A percentile compares a stretch with the other conserved stretches of the same genome.
Conservation (phyloP, 2,329 filamentous ascomycete genomes). For the Lithohypha guttulata region DNA sequence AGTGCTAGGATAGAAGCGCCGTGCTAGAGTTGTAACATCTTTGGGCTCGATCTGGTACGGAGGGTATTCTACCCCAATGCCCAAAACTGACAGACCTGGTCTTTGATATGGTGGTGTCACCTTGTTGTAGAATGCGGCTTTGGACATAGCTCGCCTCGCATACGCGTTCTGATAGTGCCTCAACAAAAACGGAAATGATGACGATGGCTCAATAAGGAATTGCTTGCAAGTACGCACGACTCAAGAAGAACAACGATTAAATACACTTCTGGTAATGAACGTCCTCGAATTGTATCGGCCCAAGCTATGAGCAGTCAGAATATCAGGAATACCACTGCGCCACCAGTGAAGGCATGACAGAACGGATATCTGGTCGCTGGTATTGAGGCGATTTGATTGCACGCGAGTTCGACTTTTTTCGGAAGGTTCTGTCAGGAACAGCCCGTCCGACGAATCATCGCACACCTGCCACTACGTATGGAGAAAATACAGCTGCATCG, state of each 20-base stretch:
- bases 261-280: background rate
- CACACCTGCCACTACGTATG: background rate
- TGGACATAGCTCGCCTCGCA: slow-evolving; percentile 20
- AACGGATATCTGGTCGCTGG: no score
- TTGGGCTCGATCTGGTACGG: slow-evolving; percentile 42
- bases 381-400: no score
- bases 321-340: no score
- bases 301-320: no score
- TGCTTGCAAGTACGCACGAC: background rate
- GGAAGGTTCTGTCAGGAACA: slow-evolving; percentile 4
- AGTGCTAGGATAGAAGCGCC: slow-evolving; percentile 49
- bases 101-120: slow-evolving; percentile 28
- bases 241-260: no score
- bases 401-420: no score
- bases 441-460: slow-evolving; percentile 1
- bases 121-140: slow-evolving; percentile 18
- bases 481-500: no score
- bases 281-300: no score
- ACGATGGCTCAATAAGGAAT: background rate
- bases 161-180: slow-evolving; percentile 7
- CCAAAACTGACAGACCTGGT: slow-evolving; percentile 48
- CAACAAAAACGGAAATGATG: slow-evolving; percentile 13
- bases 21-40: slow-evolving; percentile 42
- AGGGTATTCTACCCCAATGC: slow-evolving; percentile 51
- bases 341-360: no score